Percentiles rank a stretch among this genome's conserved stretches.
phyloP scores from a whole-genome alignment of 164 flowering plant genomes.

The Umbilicus rupestris region DNA sequence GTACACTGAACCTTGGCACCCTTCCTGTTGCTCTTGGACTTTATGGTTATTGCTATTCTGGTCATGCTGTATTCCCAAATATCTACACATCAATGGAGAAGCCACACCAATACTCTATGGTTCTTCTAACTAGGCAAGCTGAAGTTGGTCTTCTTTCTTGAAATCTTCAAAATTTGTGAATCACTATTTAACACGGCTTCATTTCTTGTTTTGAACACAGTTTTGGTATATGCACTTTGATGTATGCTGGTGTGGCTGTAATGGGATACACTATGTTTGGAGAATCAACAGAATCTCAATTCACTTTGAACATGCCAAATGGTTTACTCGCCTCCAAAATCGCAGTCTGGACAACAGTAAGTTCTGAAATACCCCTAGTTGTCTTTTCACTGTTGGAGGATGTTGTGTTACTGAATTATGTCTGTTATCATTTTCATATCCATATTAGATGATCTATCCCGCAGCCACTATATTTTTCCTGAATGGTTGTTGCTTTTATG shows the following conservation, averaged over 20 bases:
- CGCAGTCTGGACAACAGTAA: slow-evolving; percentile 99
- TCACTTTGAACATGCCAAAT: slow-evolving; percentile 87
- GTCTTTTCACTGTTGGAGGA: background rate
- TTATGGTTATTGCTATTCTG: slow-evolving; percentile 90
- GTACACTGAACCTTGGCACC: slow-evolving; percentile 47
- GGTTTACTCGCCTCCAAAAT: slow-evolving; percentile 76
- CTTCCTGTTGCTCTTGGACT: slow-evolving; percentile 96
- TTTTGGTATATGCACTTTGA: slow-evolving; percentile 51
- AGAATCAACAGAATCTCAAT: slow-evolving; percentile 66
- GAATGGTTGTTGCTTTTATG: no score
- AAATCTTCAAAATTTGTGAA: background rate
- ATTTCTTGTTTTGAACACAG: slow-evolving; percentile 30
- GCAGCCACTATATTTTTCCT: no score
- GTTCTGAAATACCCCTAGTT: slow-evolving; percentile 5
- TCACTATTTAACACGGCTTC: background rate
- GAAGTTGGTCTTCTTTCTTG: background rate
- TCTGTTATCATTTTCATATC: background rate
- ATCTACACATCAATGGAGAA: slow-evolving; percentile 88
- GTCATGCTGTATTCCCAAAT: slow-evolving; percentile 98
- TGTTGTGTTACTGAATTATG: background rate
- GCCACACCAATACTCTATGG: slow-evolving; percentile 58
- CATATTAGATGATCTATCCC: no score
- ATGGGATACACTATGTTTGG: slow-evolving; percentile 91
- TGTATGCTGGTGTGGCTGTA: slow-evolving; percentile 81
- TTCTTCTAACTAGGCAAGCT: slow-evolving; percentile 58